Base-by-base conservation (phyloP, 371 early-diverging fungal species). In the Sporodiniella umbellata region DNA sequence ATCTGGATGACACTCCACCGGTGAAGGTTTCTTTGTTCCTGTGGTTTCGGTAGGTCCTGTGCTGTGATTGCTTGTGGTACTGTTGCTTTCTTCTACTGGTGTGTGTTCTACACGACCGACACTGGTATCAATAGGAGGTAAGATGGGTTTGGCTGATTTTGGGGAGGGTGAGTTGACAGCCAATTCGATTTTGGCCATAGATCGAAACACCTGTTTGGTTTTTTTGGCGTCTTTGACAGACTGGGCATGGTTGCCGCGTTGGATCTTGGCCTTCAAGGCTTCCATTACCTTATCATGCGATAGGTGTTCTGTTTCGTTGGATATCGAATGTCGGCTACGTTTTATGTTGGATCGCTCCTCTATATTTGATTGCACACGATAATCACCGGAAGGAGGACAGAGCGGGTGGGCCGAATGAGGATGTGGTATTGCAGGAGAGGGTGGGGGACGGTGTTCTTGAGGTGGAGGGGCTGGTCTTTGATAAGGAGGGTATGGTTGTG, bases 391-490 rank as follows among this genome's bases (percentile, higher is more conserved):
- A 43, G 45, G 62, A 22, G 59, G 55, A 49, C 68, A 68, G 2
- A 72, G 61, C 6, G 72, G 72, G 40, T 72, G 72, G 7, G 72
- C 72, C 18, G 72, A 67, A 39, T 71, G 72, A 18, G 72, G 72
- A 56, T 71, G 64, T 14, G 49, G 54, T 12, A 54, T 58, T 30
- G 60, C 54, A 12, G 66, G 57, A 15, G 53, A 28, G 23, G 65
- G 56, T 38, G 38, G 50, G 17, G 54, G 45, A 24, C 40, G 18
- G 8, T 40, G 21, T 15, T 37, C n/a, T 7, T 40, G 40, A 8
- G 10, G 40, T 40, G 10, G 57, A 18, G 43, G 45, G 23, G 31
- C 46, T 7, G 28, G 50, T 22, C 49, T 52, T 15, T 51, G 42
- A 8, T 47, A 28, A 17, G 23, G 55, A 21, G 37, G 43, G 25